Percentiles rank a stretch among this genome's conserved stretches.
Evolutionary conservation across 2,329 filamentous ascomycete genomes (phyloP).

Genomic region (Aspergillus sp.): DNA sequence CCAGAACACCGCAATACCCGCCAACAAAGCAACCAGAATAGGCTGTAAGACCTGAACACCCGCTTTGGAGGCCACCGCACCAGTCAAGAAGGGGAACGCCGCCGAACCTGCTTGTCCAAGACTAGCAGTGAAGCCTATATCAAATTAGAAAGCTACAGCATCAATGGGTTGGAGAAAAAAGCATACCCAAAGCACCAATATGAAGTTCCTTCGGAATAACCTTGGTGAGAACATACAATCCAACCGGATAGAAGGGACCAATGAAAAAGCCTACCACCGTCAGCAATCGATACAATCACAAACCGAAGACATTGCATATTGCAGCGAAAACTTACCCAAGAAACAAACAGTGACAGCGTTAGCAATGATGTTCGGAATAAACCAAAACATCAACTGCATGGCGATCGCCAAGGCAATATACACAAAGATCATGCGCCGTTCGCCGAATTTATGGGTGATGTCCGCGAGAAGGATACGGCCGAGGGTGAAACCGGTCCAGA

Average conservation of each 20-base stretch:
- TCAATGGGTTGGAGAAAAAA: neutral
- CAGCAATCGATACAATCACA: neutral
- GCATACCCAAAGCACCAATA: constrained; percentile 18
- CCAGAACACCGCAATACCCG: constrained; percentile 18
- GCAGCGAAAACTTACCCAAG: constrained; percentile 11
- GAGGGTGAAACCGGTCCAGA: constrained; percentile 19
- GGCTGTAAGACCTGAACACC: constrained; percentile 19
- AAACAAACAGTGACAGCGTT: constrained; percentile 20
- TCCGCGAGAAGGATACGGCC: constrained; percentile 17
- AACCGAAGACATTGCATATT: neutral
- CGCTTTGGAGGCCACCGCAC: constrained; percentile 16
- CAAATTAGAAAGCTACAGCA: neutral
- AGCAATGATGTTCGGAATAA: constrained; percentile 14
- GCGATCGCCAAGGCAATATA: constrained; percentile 13
- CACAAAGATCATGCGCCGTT: constrained; percentile 17
- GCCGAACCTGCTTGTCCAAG: constrained; percentile 18
- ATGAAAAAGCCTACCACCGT: constrained; percentile 17
- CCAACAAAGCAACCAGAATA: constrained; percentile 18
- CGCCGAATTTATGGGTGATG: constrained; percentile 17
- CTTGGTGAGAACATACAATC: constrained; percentile 17
- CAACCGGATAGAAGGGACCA: constrained; percentile 21
- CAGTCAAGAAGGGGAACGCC: constrained; percentile 20
- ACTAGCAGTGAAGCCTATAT: constrained; percentile 17
- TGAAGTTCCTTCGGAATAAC: constrained; percentile 18
- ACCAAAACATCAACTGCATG: constrained; percentile 19